Conservation (phyloP, 1,139 yeast genomes). For the Zygosaccharomyces sapae region DNA sequence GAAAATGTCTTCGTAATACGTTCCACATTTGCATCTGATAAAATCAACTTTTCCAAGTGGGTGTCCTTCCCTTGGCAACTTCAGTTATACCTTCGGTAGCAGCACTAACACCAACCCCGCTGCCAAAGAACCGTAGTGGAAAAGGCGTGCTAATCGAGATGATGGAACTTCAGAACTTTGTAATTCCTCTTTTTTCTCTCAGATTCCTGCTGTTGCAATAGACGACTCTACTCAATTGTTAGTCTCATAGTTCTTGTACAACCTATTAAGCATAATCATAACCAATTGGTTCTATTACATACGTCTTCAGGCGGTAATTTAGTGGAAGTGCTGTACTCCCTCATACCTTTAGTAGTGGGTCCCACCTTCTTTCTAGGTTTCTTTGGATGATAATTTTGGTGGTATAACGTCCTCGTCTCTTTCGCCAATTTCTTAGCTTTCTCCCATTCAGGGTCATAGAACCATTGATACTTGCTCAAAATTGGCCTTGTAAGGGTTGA, state of each 20-base stretch:
- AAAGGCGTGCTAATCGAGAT: constrained; percentile 75
- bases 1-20: constrained; percentile 82
- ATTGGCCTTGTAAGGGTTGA: constrained; percentile 30
- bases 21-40: constrained; percentile 81
- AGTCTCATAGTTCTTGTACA: background rate
- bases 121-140: constrained; percentile 90
- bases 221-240: constrained; percentile 3
- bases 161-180: constrained; percentile 73
- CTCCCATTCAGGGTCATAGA: constrained; percentile 33
- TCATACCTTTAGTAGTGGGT: constrained; percentile 6
- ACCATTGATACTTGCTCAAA: constrained; percentile 26
- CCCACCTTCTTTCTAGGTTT: constrained; percentile 10
- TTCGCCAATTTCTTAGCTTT: constrained; percentile 28
- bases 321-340: constrained; percentile 20
- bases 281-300: constrained; percentile 8
- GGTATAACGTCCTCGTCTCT: constrained; percentile 13
- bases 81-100: constrained; percentile 74
- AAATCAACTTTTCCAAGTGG: constrained; percentile 60
- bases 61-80: constrained; percentile 49
- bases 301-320: constrained; percentile 11
- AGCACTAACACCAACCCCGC: constrained; percentile 89
- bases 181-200: constrained; percentile 36
- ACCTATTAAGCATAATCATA: background rate
- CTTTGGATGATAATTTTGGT: constrained; percentile 2
- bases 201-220: constrained; percentile 6